Evolutionary conservation across 2,329 filamentous ascomycete genomes (phyloP).

Genomic region (Juglanconis juglandina): DNA sequence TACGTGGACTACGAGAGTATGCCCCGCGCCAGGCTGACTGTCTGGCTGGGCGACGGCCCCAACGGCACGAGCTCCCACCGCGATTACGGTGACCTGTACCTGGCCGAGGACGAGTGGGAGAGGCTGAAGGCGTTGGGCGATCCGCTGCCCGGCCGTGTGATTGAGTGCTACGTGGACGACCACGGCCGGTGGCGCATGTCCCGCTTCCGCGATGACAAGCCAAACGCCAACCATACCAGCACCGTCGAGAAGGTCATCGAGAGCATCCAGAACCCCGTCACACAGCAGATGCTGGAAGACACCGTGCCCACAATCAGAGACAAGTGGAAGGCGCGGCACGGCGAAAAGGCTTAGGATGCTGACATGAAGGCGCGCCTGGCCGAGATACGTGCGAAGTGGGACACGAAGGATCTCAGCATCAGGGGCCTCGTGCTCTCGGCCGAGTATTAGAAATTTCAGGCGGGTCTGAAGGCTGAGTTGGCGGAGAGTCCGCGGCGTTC

Average conservation of each 20-base stretch:
- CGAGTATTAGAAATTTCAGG: no score
- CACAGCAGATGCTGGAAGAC: conserved; percentile 72
- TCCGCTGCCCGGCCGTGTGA: conserved; percentile 79
- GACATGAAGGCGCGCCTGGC: no score
- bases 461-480: no score
- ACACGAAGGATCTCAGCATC: no score
- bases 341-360: conserved; percentile 2
- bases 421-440: no score
- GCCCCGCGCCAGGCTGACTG: conserved; percentile 69
- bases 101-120: conserved; percentile 81
- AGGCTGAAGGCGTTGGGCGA: conserved; percentile 68
- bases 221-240: conserved; percentile 80
- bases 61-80: conserved; percentile 53
- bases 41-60: conserved; percentile 55
- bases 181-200: conserved; percentile 78
- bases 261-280: conserved; percentile 83
- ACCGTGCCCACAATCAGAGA: conserved; percentile 69
- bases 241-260: conserved; percentile 84
- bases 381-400: no score
- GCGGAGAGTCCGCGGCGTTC: no score
- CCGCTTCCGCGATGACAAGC: conserved; percentile 89
- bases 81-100: conserved; percentile 62
- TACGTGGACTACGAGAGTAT: conserved; percentile 77
- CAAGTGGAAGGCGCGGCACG: conserved; percentile 69
- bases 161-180: conserved; percentile 83